phyloP scores from a whole-genome alignment of 345 rosid genomes.

The Rhodomyrtus tomentosa region DNA sequence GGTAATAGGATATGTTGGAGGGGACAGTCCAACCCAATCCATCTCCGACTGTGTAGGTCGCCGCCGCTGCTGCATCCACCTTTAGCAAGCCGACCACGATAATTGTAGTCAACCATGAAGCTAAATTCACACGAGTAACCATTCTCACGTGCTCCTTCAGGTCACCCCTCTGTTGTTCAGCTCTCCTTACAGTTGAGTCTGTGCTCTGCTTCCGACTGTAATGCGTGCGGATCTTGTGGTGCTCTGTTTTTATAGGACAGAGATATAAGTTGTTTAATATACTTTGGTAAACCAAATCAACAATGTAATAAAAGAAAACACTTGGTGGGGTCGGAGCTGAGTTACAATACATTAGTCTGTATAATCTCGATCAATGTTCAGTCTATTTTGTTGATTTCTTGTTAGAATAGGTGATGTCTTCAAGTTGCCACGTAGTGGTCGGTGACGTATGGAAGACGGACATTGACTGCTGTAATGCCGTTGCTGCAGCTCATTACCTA shows the following conservation, averaged over 20 bases:
- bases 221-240: background rate
- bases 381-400: background rate
- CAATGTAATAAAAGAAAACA: background rate
- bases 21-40: conserved; percentile 8
- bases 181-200: background rate
- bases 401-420: background rate
- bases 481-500: background rate
- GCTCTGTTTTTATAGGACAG: background rate
- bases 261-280: background rate
- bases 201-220: background rate
- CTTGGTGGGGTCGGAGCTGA: background rate
- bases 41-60: conserved; percentile 4
- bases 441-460: background rate
- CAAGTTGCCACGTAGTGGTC: background rate
- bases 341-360: background rate
- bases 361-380: background rate
- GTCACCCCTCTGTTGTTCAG: background rate
- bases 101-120: background rate
- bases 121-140: background rate
- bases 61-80: background rate
- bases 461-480: background rate
- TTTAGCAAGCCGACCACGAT: background rate
- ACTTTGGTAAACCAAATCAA: background rate
- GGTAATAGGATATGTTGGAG: background rate
- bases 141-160: background rate